Conservation (phyloP, 768 basidiomycete species). For the Steccherinum ochraceum region DNA sequence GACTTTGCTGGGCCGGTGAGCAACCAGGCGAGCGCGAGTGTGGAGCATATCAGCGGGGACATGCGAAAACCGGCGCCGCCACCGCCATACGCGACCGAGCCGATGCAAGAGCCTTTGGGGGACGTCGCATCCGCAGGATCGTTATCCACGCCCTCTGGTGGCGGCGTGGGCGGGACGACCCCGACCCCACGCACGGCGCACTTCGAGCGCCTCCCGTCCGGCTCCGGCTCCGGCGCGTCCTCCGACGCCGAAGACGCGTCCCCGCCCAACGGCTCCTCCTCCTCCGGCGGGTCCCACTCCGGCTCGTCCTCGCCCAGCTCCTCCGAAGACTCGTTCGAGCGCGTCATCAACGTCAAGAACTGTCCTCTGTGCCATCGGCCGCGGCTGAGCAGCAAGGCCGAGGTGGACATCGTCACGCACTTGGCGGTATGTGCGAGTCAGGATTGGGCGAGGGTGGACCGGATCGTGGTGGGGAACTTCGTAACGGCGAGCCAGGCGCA, state of each 20-base stretch:
- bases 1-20: conserved; percentile 56
- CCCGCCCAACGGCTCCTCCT: background rate
- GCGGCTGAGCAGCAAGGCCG: conserved; percentile 76
- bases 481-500: conserved; percentile 94
- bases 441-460: conserved; percentile 86
- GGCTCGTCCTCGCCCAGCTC: conserved; percentile 11
- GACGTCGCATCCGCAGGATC: conserved; percentile 15
- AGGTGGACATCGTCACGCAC: conserved; percentile 94
- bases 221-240: conserved; percentile 4
- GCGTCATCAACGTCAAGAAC: conserved; percentile 91
- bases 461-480: conserved; percentile 90
- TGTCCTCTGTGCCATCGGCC: conserved; percentile 94
- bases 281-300: conserved; percentile 4
- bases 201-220: conserved; percentile 26
- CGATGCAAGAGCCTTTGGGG: conserved; percentile 37
- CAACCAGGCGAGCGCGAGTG: conserved; percentile 9
- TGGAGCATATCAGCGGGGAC: conserved; percentile 3
- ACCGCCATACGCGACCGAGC: conserved; percentile 35
- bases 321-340: conserved; percentile 36
- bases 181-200: conserved; percentile 7
- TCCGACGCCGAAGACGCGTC: background rate
- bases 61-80: conserved; percentile 13
- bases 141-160: conserved; percentile 14
- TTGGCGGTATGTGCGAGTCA: conserved; percentile 92
- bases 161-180: background rate